These are phyloP conservation scores for Hibiscus trionum DNA, from an alignment of 345 rosid species.

Conservation along the genomic window DNA sequence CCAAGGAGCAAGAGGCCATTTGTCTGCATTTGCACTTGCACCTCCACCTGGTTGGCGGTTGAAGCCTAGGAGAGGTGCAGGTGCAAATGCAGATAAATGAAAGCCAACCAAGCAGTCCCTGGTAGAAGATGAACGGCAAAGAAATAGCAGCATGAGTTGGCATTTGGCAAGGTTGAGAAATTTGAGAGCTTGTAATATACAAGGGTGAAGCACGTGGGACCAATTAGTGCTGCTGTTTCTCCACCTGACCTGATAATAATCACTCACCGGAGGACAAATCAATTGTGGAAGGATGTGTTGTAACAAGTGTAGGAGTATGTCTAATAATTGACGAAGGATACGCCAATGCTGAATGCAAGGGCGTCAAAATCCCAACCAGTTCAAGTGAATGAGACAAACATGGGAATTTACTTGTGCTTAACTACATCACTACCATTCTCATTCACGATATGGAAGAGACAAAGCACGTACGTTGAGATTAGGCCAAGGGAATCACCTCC, in stretches of 20 bases:
- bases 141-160: too few relatives aligned
- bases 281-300: neutral
- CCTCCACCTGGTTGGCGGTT: too few relatives aligned
- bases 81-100: slow-evolving; percentile 50
- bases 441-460: neutral
- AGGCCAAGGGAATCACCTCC: neutral
- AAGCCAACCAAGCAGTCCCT: neutral
- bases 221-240: slow-evolving; percentile 13
- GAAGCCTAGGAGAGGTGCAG: slow-evolving; percentile 28
- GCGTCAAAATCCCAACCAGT: neutral
- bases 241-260: neutral
- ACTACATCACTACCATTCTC: neutral
- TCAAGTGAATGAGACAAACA: neutral
- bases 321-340: neutral
- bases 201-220: slow-evolving; percentile 21
- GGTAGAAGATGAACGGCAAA: too few relatives aligned
- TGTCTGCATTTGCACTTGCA: too few relatives aligned
- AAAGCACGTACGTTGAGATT: neutral
- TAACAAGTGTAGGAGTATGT: neutral
- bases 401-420: neutral
- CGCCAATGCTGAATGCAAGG: neutral
- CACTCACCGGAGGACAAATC: neutral
- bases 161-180: too few relatives aligned
- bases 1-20: too few relatives aligned
- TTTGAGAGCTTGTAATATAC: too few relatives aligned